Percentiles rank a stretch among this genome's conserved stretches.
Evolutionary conservation across 1,284 basidiomycete genomes (phyloP).

Genomic region (Entoloma clypeatum): DNA sequence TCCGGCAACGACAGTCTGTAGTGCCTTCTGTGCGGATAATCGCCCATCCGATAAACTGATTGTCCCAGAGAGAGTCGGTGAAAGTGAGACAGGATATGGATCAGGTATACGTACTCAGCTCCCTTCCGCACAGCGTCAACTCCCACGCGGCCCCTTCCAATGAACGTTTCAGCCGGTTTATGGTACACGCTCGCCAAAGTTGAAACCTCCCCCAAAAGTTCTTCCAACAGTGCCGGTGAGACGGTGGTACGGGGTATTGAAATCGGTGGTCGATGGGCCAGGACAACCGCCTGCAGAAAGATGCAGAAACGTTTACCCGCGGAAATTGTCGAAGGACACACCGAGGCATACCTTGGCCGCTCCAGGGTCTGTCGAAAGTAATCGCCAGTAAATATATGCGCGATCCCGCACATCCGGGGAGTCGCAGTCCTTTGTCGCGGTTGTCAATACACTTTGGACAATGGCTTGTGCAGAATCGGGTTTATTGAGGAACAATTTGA

Average conservation of each 20-base stretch:
- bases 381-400: slow-evolving; percentile 95
- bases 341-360: slow-evolving; percentile 76
- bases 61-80: slow-evolving; percentile 7
- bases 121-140: slow-evolving; percentile 77
- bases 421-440: slow-evolving; percentile 96
- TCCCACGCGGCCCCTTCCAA: slow-evolving; percentile 81
- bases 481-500: slow-evolving; percentile 94
- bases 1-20: slow-evolving; percentile 85
- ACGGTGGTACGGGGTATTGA: slow-evolving; percentile 90
- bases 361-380: slow-evolving; percentile 88
- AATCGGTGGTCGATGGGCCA: slow-evolving; percentile 91
- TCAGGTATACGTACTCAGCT: slow-evolving; percentile 58
- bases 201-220: slow-evolving; percentile 86
- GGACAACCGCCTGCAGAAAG: slow-evolving; percentile 72
- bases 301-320: slow-evolving; percentile 3
- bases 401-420: slow-evolving; percentile 96
- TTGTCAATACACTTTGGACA: slow-evolving; percentile 87
- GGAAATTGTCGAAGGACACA: background rate
- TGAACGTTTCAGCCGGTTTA: slow-evolving; percentile 90
- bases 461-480: slow-evolving; percentile 89
- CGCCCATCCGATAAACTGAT: slow-evolving; percentile 57
- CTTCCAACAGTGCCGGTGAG: slow-evolving; percentile 86
- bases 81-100: slow-evolving; percentile 6
- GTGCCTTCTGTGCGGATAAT: slow-evolving; percentile 73
- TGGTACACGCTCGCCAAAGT: slow-evolving; percentile 92